Evolutionary conservation across 1,284 basidiomycete species (phyloP).

Genomic region (Athelia sp.): DNA sequence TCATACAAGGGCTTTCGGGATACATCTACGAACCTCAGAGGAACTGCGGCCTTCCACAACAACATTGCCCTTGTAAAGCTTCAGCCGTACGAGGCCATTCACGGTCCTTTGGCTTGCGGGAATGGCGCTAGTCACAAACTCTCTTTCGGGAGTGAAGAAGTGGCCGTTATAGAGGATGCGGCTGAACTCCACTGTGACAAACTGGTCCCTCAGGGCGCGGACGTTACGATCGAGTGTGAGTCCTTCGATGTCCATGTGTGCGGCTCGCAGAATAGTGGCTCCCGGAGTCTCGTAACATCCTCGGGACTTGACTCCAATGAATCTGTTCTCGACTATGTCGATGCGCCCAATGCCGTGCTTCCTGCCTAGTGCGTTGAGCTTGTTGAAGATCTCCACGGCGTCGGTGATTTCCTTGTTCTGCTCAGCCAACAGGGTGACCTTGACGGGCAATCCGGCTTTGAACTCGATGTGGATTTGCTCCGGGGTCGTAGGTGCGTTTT

Average conservation of each 20-base stretch:
- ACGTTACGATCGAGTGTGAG: conserved; percentile 97
- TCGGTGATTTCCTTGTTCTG: conserved; percentile 70
- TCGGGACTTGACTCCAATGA: conserved; percentile 98
- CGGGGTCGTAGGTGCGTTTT: conserved; percentile 77
- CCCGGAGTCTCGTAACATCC: conserved; percentile 99
- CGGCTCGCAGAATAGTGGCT: conserved; percentile 92
- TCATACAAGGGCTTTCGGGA: not conserved
- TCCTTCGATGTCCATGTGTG: conserved; percentile 96
- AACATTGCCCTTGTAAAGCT: conserved; percentile 96
- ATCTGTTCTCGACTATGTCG: conserved; percentile 99
- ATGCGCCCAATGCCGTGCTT: conserved; percentile 96
- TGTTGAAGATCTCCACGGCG: conserved; percentile 92
- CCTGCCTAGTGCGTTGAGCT: conserved; percentile 88
- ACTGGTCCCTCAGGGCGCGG: conserved; percentile 90
- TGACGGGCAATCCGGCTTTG: conserved; percentile 79
- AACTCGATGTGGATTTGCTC: conserved; percentile 87
- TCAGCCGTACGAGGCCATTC: conserved; percentile 88
- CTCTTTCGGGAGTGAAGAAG: conserved; percentile 97
- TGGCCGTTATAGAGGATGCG: conserved; percentile 95
- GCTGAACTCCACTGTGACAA: conserved; percentile 87
- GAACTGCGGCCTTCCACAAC: conserved; percentile 91
- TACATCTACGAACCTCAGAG: conserved; percentile 61
- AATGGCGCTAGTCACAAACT: conserved; percentile 88
- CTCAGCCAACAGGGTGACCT: conserved; percentile 56
- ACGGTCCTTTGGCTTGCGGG: conserved; percentile 94